These are phyloP conservation scores for Aurifilum marmelostoma DNA, from an alignment of 2,329 filamentous ascomycete species.

Conservation along the genomic window DNA sequence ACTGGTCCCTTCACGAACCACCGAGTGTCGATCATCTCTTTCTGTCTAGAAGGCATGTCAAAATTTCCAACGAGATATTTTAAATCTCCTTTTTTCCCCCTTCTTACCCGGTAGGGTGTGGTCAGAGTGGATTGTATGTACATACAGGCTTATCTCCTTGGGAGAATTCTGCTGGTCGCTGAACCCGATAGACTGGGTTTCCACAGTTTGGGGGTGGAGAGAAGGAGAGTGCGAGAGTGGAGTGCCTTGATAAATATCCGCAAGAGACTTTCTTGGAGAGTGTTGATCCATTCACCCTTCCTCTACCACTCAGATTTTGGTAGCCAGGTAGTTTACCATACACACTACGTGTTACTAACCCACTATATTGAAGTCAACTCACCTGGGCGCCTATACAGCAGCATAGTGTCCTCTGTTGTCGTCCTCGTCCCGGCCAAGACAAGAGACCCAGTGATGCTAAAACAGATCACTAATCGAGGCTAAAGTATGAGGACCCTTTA, in stretches of 20 bases:
- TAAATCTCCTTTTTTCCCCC: no score
- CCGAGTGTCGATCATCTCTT: not conserved
- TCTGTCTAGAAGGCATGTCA: not conserved
- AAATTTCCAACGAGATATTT: not conserved
- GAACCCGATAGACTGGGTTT: not conserved
- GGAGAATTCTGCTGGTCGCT: not conserved
- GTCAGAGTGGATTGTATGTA: no score
- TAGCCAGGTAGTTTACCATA: not conserved
- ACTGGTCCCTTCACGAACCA: not conserved
- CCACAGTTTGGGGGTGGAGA: not conserved
- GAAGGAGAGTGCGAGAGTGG: not conserved
- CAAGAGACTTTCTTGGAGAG: not conserved
- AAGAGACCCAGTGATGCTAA: not conserved
- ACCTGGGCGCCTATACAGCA: not conserved
- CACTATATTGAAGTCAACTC: no score
- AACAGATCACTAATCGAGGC: not conserved
- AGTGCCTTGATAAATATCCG: not conserved
- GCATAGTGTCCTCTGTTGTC: not conserved
- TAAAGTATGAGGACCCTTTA: not conserved
- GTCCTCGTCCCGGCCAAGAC: not conserved
- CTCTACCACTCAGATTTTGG: not conserved
- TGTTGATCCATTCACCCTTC: no score
- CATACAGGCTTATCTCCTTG: not conserved
- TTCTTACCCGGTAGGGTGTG: not conserved
- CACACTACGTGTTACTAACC: no score